Evolutionary conservation across 345 rosid species (phyloP), one percentile per base, ranked within the genome.

Genomic region (Trapa incisa): DNA sequence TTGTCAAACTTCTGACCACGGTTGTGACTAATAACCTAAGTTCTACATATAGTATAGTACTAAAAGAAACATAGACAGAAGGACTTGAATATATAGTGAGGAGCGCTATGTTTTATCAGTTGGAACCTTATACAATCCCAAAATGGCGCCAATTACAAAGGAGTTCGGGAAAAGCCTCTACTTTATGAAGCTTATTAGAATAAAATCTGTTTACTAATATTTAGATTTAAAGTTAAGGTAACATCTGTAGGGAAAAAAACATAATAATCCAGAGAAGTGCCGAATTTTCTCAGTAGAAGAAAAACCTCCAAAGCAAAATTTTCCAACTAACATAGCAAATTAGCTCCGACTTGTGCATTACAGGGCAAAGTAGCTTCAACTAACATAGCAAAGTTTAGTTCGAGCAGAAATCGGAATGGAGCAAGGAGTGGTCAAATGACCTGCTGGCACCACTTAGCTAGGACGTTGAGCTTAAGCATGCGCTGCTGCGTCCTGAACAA

Each of bases 391-490:
- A 50, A 17, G 16, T 50, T 50, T 22, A 50, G 54, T 50, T 14
- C 54, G 54, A 50, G 54, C n/a, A n/a, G 10, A 65, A 10, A 16
- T n/a, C 47, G 16, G 22, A 16, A 11, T 6, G 57, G n/a, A 32
- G 17, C 29, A 57, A 33, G 10, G 8, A 22, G 69, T 67, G 16
- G 32, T 22, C 22, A 32, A 65, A 74, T 68, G 38, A 91, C 99
- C 97, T 95, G 99, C 77, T 89, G 90, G 76, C 97, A 95, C 99
- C 99, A 95, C 77, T 95, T 89, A 45, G 97, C 87, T 16, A 91
- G 91, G 42, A 91, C 96, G 81, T 85, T 85, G 70, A 95, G 97
- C 2, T 96, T 73, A 33, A 95, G 96, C 94, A 91, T 83, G 54
- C 99, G 96, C 74, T 95, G 99, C 77, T 87, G 96, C 61, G 94